Evolutionary conservation across 768 basidiomycete species (phyloP), one percentile per base, ranked within the genome.

Genomic region (Hericium coralloides): DNA sequence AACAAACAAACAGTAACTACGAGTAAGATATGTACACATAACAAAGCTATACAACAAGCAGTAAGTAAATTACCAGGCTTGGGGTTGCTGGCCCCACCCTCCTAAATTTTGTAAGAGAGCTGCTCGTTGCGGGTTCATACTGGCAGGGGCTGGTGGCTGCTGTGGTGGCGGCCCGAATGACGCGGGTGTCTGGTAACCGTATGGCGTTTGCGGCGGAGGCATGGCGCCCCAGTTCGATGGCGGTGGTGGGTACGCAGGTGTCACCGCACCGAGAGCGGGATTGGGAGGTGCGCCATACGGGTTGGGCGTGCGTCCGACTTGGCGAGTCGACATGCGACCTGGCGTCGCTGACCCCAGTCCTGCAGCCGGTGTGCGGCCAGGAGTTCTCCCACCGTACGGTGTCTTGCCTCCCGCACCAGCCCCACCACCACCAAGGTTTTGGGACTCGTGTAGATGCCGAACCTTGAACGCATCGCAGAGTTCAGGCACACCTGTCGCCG

Each of bases 401-500:
- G 92, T 94, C 67, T 86, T 91, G 9, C 85, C 86, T 48, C 86
- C 84, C 4, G 70, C 72, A 12, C 75, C 68, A 8, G 31, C 8
- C 31, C 31, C 31, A 62, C 65, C 73, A 67, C 60, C 77, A 67
- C 67, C 80, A 57, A 74, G 75, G 77, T 76, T 87, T 76, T 77
- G 76, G n/a, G 87, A 86, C 69, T 89, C 85, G 63, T 90, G 85
- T 47, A 89, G 73, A 73, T 91, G 88, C 63, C 88, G 87, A 60
- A 43, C 55, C 83, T 98, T 98, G 83, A 98, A 98, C 18, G 95
- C 94, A 68, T 98, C 95, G 61, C 95, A 97, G 4, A 98, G 73
- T 69, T 97, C 93, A 4, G 90, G 85, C 23, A 98, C 92, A 38
- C 92, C 93, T 7, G 90, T 85, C 23, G 92, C 91, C 49, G 92